phyloP scores from a whole-genome alignment of 2,329 filamentous ascomycete genomes.

The Amauroascus verrucosus region DNA sequence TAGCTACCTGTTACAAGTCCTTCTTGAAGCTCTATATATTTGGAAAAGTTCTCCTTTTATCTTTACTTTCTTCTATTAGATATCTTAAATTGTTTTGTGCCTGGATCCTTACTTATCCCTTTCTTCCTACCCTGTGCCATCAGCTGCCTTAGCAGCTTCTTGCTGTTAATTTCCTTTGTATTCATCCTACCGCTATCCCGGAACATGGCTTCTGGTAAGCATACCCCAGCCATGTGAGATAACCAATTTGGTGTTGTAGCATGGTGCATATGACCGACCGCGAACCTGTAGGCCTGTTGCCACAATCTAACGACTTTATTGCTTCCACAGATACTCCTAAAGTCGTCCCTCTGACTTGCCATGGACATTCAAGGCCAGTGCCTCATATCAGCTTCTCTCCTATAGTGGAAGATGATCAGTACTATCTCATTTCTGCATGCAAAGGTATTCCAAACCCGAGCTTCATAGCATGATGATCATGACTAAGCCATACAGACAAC shows the following conservation, averaged over 20 bases:
- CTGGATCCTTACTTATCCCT: neutral
- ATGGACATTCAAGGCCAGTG: conserved; percentile 85
- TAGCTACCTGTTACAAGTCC: neutral
- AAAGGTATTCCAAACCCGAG: conserved; percentile 49
- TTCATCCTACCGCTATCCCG: conserved; percentile 9
- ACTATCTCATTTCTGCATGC: conserved; percentile 88
- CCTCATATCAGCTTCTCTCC: conserved; percentile 85
- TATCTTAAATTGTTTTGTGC: neutral
- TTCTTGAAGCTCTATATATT: conserved; percentile 1
- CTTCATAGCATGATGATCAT: neutral
- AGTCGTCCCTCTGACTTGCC: conserved; percentile 74
- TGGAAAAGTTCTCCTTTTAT: neutral
- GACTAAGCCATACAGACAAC: conserved; percentile 55
- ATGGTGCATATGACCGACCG: neutral
- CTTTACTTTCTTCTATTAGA: conserved; percentile 5
- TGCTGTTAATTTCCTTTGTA: conserved; percentile 4
- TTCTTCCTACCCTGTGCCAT: neutral
- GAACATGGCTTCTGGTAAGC: conserved; percentile 10
- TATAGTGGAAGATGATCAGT: conserved; percentile 71
- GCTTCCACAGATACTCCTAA: conserved; percentile 17
- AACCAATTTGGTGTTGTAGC: neutral
- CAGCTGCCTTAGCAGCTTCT: neutral
- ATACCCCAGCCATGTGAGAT: neutral
- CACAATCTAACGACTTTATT: neutral
- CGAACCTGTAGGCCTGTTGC: neutral